Percentiles rank a stretch among this genome's conserved stretches.
Conservation (phyloP, 2,329 filamentous ascomycete species). For the Talaromyces piceae region DNA sequence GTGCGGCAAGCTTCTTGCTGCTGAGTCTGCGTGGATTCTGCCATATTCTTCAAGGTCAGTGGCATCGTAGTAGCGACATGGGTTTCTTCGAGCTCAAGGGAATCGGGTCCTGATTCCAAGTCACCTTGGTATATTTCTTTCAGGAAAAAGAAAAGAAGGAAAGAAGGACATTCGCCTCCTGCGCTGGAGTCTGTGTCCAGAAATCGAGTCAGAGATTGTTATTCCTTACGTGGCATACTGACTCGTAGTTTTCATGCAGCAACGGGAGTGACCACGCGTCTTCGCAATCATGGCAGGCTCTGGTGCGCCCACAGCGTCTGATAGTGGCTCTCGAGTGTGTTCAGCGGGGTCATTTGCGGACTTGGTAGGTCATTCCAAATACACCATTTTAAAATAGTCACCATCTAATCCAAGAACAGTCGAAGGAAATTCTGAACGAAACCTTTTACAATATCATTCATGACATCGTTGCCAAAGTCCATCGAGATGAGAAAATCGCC, state of each 20-base stretch:
- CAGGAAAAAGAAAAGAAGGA: not conserved
- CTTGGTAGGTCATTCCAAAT: slow-evolving; percentile 27
- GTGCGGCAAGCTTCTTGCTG: slow-evolving; percentile 11
- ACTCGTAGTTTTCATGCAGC: not conserved
- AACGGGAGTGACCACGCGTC: not conserved
- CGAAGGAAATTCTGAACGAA: slow-evolving; percentile 48
- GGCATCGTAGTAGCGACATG: not conserved
- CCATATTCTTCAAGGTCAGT: not conserved
- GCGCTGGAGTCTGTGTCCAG: no score
- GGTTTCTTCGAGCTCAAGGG: not conserved
- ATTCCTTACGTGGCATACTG: not conserved
- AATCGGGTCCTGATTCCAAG: not conserved
- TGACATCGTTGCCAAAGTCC: slow-evolving; percentile 50
- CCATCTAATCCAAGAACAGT: slow-evolving; percentile 20
- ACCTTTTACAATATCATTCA: slow-evolving; percentile 54
- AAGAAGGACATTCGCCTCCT: no score
- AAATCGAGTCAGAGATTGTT: no score
- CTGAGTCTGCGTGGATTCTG: slow-evolving; percentile 4
- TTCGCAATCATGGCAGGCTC: slow-evolving; percentile 17
- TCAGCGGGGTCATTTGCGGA: slow-evolving; percentile 34
- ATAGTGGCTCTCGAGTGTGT: slow-evolving; percentile 21
- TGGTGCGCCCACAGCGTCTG: slow-evolving; percentile 23
- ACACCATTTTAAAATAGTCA: not conserved
- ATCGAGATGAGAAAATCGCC: slow-evolving; percentile 54
- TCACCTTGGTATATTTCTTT: not conserved